Base-by-base conservation (phyloP, 2,329 filamentous ascomycete genomes). In the Ophiosphaerella narmari region DNA sequence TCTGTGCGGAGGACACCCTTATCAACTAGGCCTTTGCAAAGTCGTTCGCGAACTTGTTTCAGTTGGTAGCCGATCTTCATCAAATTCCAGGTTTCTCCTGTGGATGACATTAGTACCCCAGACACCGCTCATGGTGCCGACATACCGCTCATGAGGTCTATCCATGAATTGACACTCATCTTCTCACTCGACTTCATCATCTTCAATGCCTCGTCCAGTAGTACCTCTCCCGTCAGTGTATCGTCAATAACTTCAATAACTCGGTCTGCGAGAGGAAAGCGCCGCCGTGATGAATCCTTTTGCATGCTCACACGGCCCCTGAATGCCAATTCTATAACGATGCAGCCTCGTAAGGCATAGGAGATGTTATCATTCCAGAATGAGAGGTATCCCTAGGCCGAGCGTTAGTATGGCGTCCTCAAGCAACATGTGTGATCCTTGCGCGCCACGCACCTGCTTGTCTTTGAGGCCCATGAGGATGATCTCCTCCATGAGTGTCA, bases 301-400 rank as follows among this genome's bases (percentile, higher is more conserved):
- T 97, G 91, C 94, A 99, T 99, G 83, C 89, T 93, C 76, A 99
- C 89, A 65, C 94, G 89, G 70, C 94, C 94, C 59, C 94, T 85
- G 77, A 99, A 96, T 57, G 94, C 94, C 66, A 99, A 81, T 77
- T 99, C 94, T 75, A 97, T 90, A 63, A 99, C 94, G 73, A 99
- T 99, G 78, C 94, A 99, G 71, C 94, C 94, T 74, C 94, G 87
- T 56, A 99, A 83, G 60, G 94, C 94, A 75, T 99, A 99, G 53
- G 92, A 97, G 70, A 99, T 99, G 78, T 99, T 99, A 78, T 99
- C 94, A 78, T 99, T 99, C 94, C 94, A 99, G 78, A 99, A 99
- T 26, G 93, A 97, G 57, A 99, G 86, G 73, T 99, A 97, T 60
- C 94, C 94, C 91, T 96, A 55, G 50, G 43, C 49, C 36, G 39